These are phyloP conservation scores for Copromyces sp. DNA, from an alignment of 495 filamentous ascomycete species.

Conservation along the genomic window DNA sequence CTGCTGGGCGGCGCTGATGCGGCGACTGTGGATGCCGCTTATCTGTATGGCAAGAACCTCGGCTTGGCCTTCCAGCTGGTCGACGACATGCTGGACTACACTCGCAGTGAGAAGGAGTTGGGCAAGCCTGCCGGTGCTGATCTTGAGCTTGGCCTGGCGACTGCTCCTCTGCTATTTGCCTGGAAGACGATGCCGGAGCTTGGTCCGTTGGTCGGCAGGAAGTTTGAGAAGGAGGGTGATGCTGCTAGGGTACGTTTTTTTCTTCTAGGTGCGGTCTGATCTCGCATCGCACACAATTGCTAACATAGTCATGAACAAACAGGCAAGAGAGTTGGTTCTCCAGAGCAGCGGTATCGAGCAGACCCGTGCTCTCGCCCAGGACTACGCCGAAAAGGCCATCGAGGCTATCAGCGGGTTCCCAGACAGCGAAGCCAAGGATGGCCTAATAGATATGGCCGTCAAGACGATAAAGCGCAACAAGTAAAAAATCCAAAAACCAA, in stretches of 20 bases:
- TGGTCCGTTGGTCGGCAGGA: slow-evolving; percentile 80
- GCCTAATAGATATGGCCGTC: slow-evolving; percentile 83
- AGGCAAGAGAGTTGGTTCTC: slow-evolving; percentile 80
- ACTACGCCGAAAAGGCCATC: slow-evolving; percentile 83
- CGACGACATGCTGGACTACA: slow-evolving; percentile 97
- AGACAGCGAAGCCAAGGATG: slow-evolving; percentile 82
- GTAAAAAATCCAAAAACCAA: slow-evolving; percentile 28
- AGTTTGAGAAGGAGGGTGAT: slow-evolving; percentile 77
- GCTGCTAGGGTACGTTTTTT: slow-evolving; percentile 56
- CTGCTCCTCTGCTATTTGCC: slow-evolving; percentile 90
- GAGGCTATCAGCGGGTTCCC: slow-evolving; percentile 73
- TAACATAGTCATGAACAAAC: slow-evolving; percentile 4
- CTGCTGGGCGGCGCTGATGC: slow-evolving; percentile 68
- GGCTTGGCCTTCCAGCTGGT: slow-evolving; percentile 97
- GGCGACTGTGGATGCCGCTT: slow-evolving; percentile 80
- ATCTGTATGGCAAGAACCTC: slow-evolving; percentile 82
- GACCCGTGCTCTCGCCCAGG: slow-evolving; percentile 77
- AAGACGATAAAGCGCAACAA: slow-evolving; percentile 87
- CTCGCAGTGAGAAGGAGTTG: slow-evolving; percentile 67
- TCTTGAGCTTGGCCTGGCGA: slow-evolving; percentile 85
- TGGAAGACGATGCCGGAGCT: slow-evolving; percentile 86
- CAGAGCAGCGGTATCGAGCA: slow-evolving; percentile 80
- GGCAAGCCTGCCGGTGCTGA: slow-evolving; percentile 95
- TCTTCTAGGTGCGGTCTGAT: not conserved
- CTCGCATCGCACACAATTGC: not conserved